Conservation (phyloP, 345 rosid species). For the Aquilaria malaccensis region DNA sequence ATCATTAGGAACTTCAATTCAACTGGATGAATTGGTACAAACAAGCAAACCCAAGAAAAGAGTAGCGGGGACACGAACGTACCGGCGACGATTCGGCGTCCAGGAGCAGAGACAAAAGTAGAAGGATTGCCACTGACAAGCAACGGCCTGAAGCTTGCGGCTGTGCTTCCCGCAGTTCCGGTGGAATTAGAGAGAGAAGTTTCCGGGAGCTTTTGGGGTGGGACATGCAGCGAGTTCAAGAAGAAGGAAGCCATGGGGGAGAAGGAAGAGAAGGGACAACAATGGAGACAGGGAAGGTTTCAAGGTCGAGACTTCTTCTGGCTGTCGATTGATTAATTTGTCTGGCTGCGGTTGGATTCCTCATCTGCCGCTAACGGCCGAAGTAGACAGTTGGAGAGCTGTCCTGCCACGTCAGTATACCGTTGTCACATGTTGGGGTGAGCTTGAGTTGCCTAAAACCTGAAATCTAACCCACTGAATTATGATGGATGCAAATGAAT, state of each 20-base stretch:
- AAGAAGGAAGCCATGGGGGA: conserved; percentile 53
- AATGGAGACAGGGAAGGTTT: conserved; percentile 2
- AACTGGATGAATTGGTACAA: not conserved
- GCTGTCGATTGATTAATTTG: not conserved
- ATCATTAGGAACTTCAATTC: not conserved
- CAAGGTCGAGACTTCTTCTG: conserved; percentile 8
- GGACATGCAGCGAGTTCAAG: conserved; percentile 47
- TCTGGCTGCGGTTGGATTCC: conserved; percentile 11
- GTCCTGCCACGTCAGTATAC: too few relatives aligned
- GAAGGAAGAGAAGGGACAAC: not conserved
- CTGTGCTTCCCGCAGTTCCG: conserved; percentile 10
- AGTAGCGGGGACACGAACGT: not conserved
- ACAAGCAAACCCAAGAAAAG: not conserved
- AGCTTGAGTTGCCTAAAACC: too few relatives aligned
- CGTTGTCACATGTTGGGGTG: too few relatives aligned
- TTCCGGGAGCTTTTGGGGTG: conserved; percentile 38
- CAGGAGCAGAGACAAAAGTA: conserved; percentile 86
- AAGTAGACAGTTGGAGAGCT: too few relatives aligned
- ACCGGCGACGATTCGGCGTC: conserved; percentile 90
- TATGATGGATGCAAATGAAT: too few relatives aligned
- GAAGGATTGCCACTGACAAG: conserved; percentile 71
- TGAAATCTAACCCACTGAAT: too few relatives aligned
- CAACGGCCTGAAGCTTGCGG: conserved; percentile 48
- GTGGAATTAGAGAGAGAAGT: conserved; percentile 23
- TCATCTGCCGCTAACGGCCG: too few relatives aligned